These are phyloP conservation scores for Diaporthe sp. DNA, from an alignment of 2,329 filamentous ascomycete genomes.

Conservation along the genomic window DNA sequence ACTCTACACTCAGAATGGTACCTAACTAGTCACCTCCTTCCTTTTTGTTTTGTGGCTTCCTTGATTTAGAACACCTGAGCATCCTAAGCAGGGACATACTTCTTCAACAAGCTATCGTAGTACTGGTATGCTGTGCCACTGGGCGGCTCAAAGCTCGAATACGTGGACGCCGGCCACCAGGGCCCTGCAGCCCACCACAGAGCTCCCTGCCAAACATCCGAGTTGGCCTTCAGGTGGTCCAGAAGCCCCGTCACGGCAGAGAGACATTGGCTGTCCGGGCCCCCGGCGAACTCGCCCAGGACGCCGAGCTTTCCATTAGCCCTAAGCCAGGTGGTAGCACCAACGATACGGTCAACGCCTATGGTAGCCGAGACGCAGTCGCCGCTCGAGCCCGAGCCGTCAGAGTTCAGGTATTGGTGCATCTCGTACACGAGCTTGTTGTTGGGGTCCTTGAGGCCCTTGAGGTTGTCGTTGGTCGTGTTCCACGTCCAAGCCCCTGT, in stretches of 20 bases:
- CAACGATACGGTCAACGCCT: constrained; percentile 62
- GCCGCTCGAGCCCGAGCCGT: constrained; percentile 63
- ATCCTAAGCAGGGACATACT: constrained; percentile 37
- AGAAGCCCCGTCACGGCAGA: constrained; percentile 66
- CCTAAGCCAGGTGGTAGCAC: constrained; percentile 68
- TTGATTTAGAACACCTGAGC: neutral
- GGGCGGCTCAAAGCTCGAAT: constrained; percentile 60
- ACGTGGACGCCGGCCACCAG: constrained; percentile 66
- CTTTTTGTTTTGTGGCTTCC: neutral
- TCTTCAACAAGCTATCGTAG: constrained; percentile 46
- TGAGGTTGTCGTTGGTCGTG: constrained; percentile 55
- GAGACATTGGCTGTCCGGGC: constrained; percentile 63
- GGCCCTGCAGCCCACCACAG: constrained; percentile 71
- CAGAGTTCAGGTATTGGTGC: constrained; percentile 70
- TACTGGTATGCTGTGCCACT: constrained; percentile 57
- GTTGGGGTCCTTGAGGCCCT: constrained; percentile 60
- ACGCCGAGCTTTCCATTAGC: constrained; percentile 67
- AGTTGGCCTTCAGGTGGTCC: constrained; percentile 64
- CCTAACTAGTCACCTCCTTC: too few relatives aligned
- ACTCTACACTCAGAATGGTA: neutral
- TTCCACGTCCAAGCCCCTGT: constrained; percentile 52
- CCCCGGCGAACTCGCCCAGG: constrained; percentile 69
- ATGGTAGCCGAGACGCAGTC: constrained; percentile 64
- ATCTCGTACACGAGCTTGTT: constrained; percentile 69
- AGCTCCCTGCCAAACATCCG: constrained; percentile 70